A percentile compares a stretch with the other conserved stretches of the same genome.
These are phyloP conservation scores for Pezicula radicicola DNA, from an alignment of 2,329 filamentous ascomycete species.

Conservation along the genomic window DNA sequence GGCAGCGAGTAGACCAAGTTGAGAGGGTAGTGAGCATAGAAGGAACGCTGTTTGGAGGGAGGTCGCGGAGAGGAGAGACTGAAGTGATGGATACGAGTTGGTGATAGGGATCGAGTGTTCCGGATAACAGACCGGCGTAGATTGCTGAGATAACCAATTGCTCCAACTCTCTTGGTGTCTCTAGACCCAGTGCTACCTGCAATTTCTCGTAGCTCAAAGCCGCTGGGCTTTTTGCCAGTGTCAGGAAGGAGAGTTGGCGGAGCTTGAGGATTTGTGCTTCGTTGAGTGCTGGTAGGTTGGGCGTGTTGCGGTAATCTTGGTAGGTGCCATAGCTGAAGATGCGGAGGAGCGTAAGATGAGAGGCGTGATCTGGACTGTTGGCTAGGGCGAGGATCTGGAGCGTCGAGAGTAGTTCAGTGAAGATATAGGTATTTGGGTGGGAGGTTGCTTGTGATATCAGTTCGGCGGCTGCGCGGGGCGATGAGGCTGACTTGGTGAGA, in stretches of 20 bases:
- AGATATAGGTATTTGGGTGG: constrained; percentile 86
- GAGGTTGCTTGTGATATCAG: constrained; percentile 86
- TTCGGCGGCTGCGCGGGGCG: constrained; percentile 80
- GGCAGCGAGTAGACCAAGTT: constrained; percentile 78
- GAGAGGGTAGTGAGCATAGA: constrained; percentile 65
- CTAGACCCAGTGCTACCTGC: constrained; percentile 62
- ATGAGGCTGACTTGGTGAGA: constrained; percentile 80
- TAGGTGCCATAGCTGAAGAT: constrained; percentile 94
- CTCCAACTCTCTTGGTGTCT: constrained; percentile 70
- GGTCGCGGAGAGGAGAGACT: constrained; percentile 82
- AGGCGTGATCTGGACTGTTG: constrained; percentile 57
- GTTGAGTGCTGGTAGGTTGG: constrained; percentile 66
- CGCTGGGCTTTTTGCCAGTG: constrained; percentile 65
- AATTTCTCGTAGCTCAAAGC: constrained; percentile 74
- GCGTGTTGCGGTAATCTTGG: constrained; percentile 60
- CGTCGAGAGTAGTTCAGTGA: constrained; percentile 84
- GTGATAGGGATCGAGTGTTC: constrained; percentile 77
- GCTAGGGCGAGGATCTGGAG: constrained; percentile 74
- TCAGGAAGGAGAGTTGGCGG: constrained; percentile 83
- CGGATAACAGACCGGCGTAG: constrained; percentile 79
- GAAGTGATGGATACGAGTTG: constrained; percentile 74
- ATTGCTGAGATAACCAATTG: constrained; percentile 82
- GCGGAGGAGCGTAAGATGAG: constrained; percentile 70
- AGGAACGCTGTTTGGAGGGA: constrained; percentile 69
- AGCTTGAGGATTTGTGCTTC: constrained; percentile 78